Evolutionary conservation across 352 stramenopile species (phyloP), one percentile per base, ranked within the genome.

Genomic region (Thraustochytrium sp.): DNA sequence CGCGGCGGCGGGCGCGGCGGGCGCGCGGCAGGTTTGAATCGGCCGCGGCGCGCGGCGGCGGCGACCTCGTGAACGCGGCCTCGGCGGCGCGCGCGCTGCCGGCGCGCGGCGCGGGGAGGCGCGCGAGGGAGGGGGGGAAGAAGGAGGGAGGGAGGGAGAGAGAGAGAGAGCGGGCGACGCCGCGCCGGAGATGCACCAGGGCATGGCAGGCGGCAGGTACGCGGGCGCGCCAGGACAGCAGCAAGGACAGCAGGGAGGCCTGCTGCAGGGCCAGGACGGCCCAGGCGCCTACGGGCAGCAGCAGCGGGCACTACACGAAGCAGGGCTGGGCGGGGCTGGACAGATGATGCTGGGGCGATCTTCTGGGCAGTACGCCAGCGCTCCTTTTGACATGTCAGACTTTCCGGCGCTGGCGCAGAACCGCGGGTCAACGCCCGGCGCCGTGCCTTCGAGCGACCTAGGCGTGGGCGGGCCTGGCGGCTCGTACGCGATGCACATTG

Each of bases 381-480:
- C 62, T 5, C 31, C 68, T 2, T 80, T 80, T 3, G 68, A 80
- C 68, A 80, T 80, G 68, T 80, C 68, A 21, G 68, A 80, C 18
- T 80, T 80, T 51, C 68, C 68, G 8, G 48, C 68, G 13, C 34
- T 80, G 2, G 68, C 68, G 9, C 68, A 80, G 68, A 80, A 64
- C 34, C 68, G 54, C 54, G 36, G 53, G 4, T 77, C 65, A 72
- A 36, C 26, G 5, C 3, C 48, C 11, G 48, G 44, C 29, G 48
- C 21, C n/a, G 18, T 55, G 26, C 62, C n/a, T 31, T 5, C 44
- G 16, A 38, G 62, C n/a, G 40, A 75, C 13, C 37, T 26, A 11
- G 16, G 23, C 42, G 42, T 16, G 42, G 42, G 42, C 42, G 42
- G 5, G n/a, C n/a, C n/a, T 13, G 31, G 13, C n/a, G 62, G 62